Conservation (phyloP, 192 early-diverging fungal genomes). For the Phlyctochytrium arcticum region DNA sequence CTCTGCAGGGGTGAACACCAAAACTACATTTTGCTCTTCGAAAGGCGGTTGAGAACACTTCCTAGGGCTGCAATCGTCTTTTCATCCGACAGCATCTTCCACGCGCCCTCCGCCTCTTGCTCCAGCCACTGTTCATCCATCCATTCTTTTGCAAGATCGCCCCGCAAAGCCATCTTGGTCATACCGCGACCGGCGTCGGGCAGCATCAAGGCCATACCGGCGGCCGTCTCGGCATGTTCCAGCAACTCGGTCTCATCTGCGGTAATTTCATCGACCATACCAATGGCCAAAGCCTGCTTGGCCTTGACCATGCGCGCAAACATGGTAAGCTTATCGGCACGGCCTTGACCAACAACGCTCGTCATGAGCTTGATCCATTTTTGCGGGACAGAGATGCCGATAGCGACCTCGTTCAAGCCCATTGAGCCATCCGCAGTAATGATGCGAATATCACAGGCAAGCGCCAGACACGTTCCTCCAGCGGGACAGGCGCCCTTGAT, state of each 20-base stretch:
- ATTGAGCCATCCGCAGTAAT: conserved; percentile 27
- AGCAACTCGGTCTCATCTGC: conserved; percentile 29
- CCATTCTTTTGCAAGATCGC: conserved; percentile 25
- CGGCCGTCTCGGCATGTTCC: conserved; percentile 19
- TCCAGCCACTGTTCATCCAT: conserved; percentile 21
- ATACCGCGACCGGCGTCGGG: conserved; percentile 37
- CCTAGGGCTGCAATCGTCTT: conserved; percentile 31
- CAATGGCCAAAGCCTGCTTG: conserved; percentile 30
- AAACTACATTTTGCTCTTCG: conserved; percentile 14
- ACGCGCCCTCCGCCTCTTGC: conserved; percentile 28
- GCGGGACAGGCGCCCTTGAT: conserved; percentile 48
- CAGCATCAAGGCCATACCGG: conserved; percentile 27
- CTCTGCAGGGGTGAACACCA: too few species aligned
- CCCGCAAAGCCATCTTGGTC: conserved; percentile 29
- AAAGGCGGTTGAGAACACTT: conserved; percentile 27
- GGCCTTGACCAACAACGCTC: conserved; percentile 30
- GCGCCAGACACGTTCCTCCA: conserved; percentile 35
- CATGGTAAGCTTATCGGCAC: conserved; percentile 29
- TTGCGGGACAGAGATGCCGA: conserved; percentile 41
- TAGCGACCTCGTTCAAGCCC: conserved; percentile 32
- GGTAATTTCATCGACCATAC: conserved; percentile 42
- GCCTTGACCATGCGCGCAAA: conserved; percentile 33
- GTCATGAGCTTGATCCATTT: conserved; percentile 39
- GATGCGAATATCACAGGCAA: conserved; percentile 43
- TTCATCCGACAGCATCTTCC: conserved; percentile 26